Evolutionary conservation across 805 yeast species (phyloP).

Genomic region (Clavispora vitiphila): DNA sequence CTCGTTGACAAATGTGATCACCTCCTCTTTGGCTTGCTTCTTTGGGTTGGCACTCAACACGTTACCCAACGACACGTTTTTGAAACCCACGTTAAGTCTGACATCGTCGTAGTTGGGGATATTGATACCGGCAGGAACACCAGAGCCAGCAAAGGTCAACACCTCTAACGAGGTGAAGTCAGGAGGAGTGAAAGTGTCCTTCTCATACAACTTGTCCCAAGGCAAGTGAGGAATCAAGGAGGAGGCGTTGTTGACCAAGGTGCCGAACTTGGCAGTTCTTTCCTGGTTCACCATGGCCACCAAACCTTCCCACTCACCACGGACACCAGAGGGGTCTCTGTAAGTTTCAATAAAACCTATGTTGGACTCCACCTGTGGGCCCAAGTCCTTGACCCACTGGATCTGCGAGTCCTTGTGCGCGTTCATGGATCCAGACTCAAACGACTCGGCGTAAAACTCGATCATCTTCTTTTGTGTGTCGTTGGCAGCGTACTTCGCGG

Average conservation of each 20-base stretch:
- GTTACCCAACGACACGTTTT: slow-evolving; percentile 85
- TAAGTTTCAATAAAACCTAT: slow-evolving; percentile 91
- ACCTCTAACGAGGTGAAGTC: slow-evolving; percentile 91
- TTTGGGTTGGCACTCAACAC: slow-evolving; percentile 65
- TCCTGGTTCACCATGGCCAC: slow-evolving; percentile 89
- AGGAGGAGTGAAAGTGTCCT: slow-evolving; percentile 84
- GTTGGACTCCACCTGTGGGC: slow-evolving; percentile 68
- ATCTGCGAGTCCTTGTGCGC: slow-evolving; percentile 83
- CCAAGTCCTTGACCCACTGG: slow-evolving; percentile 82
- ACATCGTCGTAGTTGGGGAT: slow-evolving; percentile 92
- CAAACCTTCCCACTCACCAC: slow-evolving; percentile 92
- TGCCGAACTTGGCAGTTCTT: slow-evolving; percentile 73
- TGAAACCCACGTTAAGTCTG: slow-evolving; percentile 77
- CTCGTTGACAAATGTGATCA: slow-evolving; percentile 59
- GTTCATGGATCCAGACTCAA: slow-evolving; percentile 75
- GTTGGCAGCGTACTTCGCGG: slow-evolving; percentile 64
- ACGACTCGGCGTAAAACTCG: slow-evolving; percentile 60
- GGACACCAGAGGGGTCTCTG: slow-evolving; percentile 85
- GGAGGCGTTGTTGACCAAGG: slow-evolving; percentile 63
- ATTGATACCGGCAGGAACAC: slow-evolving; percentile 90
- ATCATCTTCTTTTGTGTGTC: slow-evolving; percentile 66
- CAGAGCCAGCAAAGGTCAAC: slow-evolving; percentile 82
- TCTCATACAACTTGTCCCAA: slow-evolving; percentile 73
- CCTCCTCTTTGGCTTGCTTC: slow-evolving; percentile 61
- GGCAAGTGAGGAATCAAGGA: slow-evolving; percentile 64